Evolutionary conservation across 768 basidiomycete species (phyloP).

Genomic region (Xerocomellus chrysenteron): DNA sequence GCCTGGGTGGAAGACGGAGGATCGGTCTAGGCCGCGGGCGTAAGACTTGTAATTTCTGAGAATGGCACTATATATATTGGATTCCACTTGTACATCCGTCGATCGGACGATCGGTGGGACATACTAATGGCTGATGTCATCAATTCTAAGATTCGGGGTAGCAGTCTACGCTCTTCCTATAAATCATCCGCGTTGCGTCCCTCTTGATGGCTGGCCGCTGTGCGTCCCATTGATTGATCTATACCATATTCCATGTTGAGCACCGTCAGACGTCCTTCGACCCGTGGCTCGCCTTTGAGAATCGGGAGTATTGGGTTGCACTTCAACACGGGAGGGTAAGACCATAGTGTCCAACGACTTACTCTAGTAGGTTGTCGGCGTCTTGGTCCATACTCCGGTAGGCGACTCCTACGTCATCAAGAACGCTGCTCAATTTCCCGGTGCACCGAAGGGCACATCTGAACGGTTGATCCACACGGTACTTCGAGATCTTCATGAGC

Average conservation of each 20-base stretch:
- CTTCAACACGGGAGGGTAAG: slow-evolving; percentile 27
- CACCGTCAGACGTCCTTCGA: slow-evolving; percentile 40
- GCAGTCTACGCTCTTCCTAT: background rate
- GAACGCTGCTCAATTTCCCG: slow-evolving; percentile 53
- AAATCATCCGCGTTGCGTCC: background rate
- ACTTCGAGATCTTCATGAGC: slow-evolving; percentile 41
- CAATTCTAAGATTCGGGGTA: background rate
- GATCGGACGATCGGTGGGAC: no score
- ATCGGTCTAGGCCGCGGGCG: no score
- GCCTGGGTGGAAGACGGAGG: slow-evolving; percentile 3
- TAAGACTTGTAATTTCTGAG: no score
- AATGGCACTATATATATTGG: no score
- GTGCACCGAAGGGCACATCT: slow-evolving; percentile 53
- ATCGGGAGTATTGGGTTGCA: slow-evolving; percentile 59
- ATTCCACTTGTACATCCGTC: no score
- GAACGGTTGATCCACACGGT: slow-evolving; percentile 51
- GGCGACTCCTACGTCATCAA: slow-evolving; percentile 53
- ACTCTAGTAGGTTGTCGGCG: slow-evolving; percentile 38
- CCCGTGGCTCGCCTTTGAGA: slow-evolving; percentile 55
- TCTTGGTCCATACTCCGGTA: slow-evolving; percentile 52
- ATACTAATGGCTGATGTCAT: background rate
- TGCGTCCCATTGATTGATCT: slow-evolving; percentile 15
- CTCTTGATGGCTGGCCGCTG: slow-evolving; percentile 40
- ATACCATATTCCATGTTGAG: background rate
- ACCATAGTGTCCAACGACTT: background rate